Evolutionary conservation across 2,329 filamentous ascomycete species (phyloP).

Genomic region (Ceratocystis diversiconidia): DNA sequence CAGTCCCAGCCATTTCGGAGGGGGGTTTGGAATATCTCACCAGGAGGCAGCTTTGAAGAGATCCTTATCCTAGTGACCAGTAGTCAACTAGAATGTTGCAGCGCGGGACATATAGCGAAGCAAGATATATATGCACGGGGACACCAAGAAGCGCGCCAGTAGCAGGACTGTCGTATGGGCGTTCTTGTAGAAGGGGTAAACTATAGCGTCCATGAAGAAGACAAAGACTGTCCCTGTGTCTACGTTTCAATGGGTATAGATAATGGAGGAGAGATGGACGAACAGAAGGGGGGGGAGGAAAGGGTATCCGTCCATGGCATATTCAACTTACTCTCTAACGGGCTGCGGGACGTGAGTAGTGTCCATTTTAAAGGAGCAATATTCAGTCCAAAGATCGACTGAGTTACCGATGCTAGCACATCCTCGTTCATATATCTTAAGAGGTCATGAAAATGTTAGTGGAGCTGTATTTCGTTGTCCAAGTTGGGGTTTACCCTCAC

Average conservation of each 20-base stretch:
- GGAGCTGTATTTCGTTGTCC: not conserved
- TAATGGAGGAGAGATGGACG: constrained; percentile 22
- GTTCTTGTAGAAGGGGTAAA: constrained; percentile 26
- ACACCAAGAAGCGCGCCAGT: not conserved
- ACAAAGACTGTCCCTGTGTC: constrained; percentile 1
- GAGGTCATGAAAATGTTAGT: not conserved
- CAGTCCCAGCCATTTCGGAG: constrained; percentile 25
- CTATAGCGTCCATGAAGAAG: constrained; percentile 29
- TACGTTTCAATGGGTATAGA: constrained; percentile 24
- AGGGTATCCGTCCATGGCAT: constrained; percentile 35
- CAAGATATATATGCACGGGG: not conserved
- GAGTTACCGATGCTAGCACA: constrained; percentile 86
- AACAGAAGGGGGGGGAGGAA: constrained; percentile 28
- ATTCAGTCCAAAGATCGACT: constrained; percentile 93
- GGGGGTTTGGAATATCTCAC: constrained; percentile 59
- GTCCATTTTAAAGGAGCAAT: constrained; percentile 95
- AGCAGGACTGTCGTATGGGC: not conserved
- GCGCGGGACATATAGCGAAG: not conserved
- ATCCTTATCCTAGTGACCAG: constrained; percentile 26
- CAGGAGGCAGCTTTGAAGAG: constrained; percentile 33
- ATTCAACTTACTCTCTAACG: constrained; percentile 96
- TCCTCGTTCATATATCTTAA: constrained; percentile 82
- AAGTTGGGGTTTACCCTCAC: constrained; percentile 31
- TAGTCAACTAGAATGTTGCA: constrained; percentile 19
- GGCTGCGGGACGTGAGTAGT: constrained; percentile 87